These are phyloP conservation scores for Tubosaeta sp. DNA, from an alignment of 768 basidiomycete species.

Conservation along the genomic window DNA sequence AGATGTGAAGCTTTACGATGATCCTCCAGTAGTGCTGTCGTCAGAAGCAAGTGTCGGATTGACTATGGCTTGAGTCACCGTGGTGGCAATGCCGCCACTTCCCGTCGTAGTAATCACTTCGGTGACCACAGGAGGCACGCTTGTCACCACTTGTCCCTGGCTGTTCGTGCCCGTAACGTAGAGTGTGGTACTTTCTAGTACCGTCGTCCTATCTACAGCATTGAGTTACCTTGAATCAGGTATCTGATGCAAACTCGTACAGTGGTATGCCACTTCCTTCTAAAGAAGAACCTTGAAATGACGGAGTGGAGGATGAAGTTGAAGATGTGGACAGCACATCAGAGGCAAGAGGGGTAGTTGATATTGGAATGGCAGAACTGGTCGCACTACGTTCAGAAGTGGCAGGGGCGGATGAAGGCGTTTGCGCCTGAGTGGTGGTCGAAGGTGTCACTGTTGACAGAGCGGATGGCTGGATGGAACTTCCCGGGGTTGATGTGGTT, in stretches of 20 bases:
- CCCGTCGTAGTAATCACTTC: conserved; percentile 51
- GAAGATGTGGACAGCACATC: conserved; percentile 12
- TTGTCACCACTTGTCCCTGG: conserved; percentile 44
- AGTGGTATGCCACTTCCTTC: conserved; percentile 12
- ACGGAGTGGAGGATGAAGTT: conserved; percentile 1
- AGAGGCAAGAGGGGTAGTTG: conserved; percentile 13
- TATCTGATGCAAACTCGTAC: conserved; percentile 22
- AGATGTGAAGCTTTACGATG: conserved; percentile 41
- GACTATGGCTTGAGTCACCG: conserved; percentile 59
- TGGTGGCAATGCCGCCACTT: conserved; percentile 48
- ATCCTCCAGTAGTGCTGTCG: conserved; percentile 35
- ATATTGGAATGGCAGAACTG: conserved; percentile 14
- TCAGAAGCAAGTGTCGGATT: conserved; percentile 68
- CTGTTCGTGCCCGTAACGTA: conserved; percentile 59
- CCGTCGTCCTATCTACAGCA: conserved; percentile 43
- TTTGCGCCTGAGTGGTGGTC: conserved; percentile 6
- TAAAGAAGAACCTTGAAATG: conserved; percentile 8
- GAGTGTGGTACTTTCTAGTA: conserved; percentile 44
- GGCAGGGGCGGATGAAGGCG: conserved; percentile 8
- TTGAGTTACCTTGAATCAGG: conserved; percentile 7
- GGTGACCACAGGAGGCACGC: conserved; percentile 56
- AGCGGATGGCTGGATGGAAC: conserved; percentile 21
- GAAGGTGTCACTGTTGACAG: conserved; percentile 12
- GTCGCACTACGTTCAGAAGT: conserved; percentile 3
- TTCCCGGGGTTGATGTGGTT: conserved; percentile 15